phyloP scores from a whole-genome alignment of 176 grass and related monocot genomes.

The Zoysia japonica region DNA sequence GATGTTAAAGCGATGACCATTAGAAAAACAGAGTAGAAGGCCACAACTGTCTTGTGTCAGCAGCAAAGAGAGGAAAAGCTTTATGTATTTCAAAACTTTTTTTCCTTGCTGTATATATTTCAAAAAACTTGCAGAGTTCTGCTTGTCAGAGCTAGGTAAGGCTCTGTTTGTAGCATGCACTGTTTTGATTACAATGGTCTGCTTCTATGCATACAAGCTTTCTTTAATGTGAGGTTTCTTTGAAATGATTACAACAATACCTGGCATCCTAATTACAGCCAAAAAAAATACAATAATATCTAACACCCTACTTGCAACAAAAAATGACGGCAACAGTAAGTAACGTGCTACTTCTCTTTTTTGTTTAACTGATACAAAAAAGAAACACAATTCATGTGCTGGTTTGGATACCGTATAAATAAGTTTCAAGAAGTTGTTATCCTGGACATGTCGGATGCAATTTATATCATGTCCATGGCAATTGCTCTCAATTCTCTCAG shows the following conservation, averaged over 20 bases:
- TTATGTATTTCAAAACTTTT: no score
- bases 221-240: conserved; percentile 15
- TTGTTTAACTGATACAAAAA: background rate
- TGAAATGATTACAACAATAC: conserved; percentile 19
- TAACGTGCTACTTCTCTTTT: background rate
- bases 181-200: background rate
- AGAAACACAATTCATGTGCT: conserved; percentile 3
- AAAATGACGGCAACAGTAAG: background rate
- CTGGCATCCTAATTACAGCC: background rate
- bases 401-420: background rate
- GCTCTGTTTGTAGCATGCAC: no score
- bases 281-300: background rate
- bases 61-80: no score
- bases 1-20: no score
- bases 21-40: no score
- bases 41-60: no score
- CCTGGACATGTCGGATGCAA: conserved; percentile 3
- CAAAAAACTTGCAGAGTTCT: no score
- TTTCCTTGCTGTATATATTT: no score
- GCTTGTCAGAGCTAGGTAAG: no score
- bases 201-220: background rate
- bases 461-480: conserved; percentile 35
- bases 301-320: background rate
- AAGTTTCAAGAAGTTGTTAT: background rate
- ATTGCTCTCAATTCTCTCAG: conserved; percentile 55